phyloP scores from a whole-genome alignment of 2,329 filamentous ascomycete species.

The Purpureocillium takamizusanense region DNA sequence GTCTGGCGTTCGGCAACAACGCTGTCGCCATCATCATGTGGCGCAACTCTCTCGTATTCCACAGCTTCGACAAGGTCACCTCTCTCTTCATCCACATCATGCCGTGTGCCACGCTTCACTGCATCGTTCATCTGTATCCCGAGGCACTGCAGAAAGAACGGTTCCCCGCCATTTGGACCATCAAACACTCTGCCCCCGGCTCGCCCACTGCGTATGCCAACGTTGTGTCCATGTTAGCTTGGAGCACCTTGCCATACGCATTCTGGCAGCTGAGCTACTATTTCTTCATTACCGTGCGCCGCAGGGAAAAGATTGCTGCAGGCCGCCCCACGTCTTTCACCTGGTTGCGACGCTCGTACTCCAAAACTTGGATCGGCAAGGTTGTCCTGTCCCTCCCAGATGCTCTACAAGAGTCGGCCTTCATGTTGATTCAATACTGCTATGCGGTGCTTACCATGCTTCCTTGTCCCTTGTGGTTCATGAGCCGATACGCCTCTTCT shows the following conservation, averaged over 20 bases:
- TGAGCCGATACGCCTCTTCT: slow-evolving; percentile 71
- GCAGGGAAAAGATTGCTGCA: slow-evolving; percentile 91
- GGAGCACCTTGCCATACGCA: slow-evolving; percentile 88
- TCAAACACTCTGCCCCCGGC: slow-evolving; percentile 61
- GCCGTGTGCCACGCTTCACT: slow-evolving; percentile 90
- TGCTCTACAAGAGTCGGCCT: slow-evolving; percentile 72
- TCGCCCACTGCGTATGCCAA: slow-evolving; percentile 71
- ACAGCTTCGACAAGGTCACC: slow-evolving; percentile 96
- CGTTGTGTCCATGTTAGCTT: slow-evolving; percentile 77
- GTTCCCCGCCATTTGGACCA: slow-evolving; percentile 79
- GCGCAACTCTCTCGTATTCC: slow-evolving; percentile 96
- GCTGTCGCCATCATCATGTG: slow-evolving; percentile 98
- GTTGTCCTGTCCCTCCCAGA: slow-evolving; percentile 72
- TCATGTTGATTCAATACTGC: slow-evolving; percentile 91
- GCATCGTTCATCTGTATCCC: slow-evolving; percentile 74
- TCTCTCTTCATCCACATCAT: slow-evolving; percentile 99
- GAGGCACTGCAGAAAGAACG: slow-evolving; percentile 54
- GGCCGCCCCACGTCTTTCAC: slow-evolving; percentile 95
- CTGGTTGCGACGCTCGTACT: slow-evolving; percentile 88
- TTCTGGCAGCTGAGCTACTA: slow-evolving; percentile 92
- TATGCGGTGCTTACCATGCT: slow-evolving; percentile 92
- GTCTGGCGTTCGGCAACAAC: slow-evolving; percentile 91
- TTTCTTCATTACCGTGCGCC: slow-evolving; percentile 87
- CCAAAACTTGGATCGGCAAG: slow-evolving; percentile 80
- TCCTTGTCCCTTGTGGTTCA: slow-evolving; percentile 92